phyloP scores from a whole-genome alignment of 129 eudicot species.

The Rutidosis leptorrhynchoides region DNA sequence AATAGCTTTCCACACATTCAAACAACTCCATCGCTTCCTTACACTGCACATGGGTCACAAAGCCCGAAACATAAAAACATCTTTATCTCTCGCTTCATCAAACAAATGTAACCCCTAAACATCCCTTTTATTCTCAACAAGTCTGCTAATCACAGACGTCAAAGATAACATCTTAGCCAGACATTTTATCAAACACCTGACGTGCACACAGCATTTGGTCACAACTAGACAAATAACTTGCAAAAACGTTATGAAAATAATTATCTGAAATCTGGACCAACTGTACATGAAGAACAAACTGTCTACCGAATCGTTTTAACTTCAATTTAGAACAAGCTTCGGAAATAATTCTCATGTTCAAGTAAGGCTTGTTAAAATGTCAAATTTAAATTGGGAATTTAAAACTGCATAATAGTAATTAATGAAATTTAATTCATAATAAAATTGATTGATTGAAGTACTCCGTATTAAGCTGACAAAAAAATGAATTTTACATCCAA shows the following conservation, averaged over 20 bases:
- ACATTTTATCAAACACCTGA: slow-evolving; percentile 57
- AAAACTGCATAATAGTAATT: too few species aligned
- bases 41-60: slow-evolving; percentile 43
- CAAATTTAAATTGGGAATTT: too few species aligned
- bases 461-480: not conserved
- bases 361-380: not conserved
- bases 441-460: slow-evolving; percentile 16
- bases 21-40: slow-evolving; percentile 41
- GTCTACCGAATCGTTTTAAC: slow-evolving; percentile 34
- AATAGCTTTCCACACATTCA: slow-evolving; percentile 25
- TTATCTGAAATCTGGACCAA: slow-evolving; percentile 33
- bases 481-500: too few species aligned
- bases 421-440: slow-evolving; percentile 7
- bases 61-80: slow-evolving; percentile 51
- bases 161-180: slow-evolving; percentile 45
- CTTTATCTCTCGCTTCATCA: slow-evolving; percentile 24
- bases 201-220: slow-evolving; percentile 23
- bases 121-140: slow-evolving; percentile 37
- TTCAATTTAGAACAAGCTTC: slow-evolving; percentile 40
- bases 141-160: slow-evolving; percentile 45
- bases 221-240: slow-evolving; percentile 39
- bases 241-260: slow-evolving; percentile 34
- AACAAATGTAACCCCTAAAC: slow-evolving; percentile 35
- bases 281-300: slow-evolving; percentile 34
- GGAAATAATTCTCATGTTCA: not conserved